Evolutionary conservation across 2,329 filamentous ascomycete species (phyloP), one percentile per base, ranked within the genome.

Genomic region (Apiospora hydei): DNA sequence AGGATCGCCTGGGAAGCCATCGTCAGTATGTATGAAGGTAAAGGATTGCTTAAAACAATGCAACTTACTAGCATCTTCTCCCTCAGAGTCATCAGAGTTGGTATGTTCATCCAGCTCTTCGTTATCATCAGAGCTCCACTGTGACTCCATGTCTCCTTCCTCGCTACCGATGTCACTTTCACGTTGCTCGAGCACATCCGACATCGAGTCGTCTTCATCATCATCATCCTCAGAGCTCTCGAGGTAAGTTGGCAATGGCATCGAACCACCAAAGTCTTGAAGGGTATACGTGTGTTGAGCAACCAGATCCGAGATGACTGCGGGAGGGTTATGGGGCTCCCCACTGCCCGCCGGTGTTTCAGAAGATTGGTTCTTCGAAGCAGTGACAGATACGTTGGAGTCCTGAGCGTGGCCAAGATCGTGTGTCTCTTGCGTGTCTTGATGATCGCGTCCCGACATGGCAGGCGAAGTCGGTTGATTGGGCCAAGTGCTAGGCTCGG

Each of bases 71-170:
- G 57, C 21, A 34, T 38, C 57, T 41, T 64, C 57, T 10, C 67
- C 43, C 16, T 46, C 67, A 21, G 44, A 49, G 38, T 69, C 44
- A 2, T 49, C 67, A 3, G 67, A 68, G 43, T 68, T 49, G 43
- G 46, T 34, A 14, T 30, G 24, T 18, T 21, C 44, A 3, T 69
- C 67, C 44, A 38, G 26, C 10, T 49, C 44, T n/a, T 68, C 67
- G 1, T 46, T 26, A 3, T 69, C 44, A 13, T 69, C 67, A 26
- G 67, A 49, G 18, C 26, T 41, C 57, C 34, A 41, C 34, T 21
- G 44, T 18, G 67, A 69, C 4, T 24, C 34, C 44, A 24, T n/a
- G 26, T 49, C 43, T 21, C 5, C 67, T 21, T 68, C 67, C 4
- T 68, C 67, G 10, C 18, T 64, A 6, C 21, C 34, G 10, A 21